These are phyloP conservation scores for Xylaria sp. DNA, from an alignment of 2,329 filamentous ascomycete species.

Conservation along the genomic window DNA sequence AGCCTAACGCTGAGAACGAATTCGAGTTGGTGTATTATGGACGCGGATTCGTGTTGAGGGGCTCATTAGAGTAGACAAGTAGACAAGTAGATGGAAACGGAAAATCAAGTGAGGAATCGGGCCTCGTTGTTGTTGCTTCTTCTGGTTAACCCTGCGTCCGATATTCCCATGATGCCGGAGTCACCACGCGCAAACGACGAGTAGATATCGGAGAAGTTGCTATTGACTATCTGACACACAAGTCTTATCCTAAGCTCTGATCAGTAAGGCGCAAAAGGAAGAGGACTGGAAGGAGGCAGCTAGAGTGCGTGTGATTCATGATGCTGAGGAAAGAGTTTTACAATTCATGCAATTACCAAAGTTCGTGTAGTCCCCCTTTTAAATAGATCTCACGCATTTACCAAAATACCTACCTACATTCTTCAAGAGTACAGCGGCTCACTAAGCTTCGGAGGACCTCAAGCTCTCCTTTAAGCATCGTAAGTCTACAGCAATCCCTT, in stretches of 20 bases:
- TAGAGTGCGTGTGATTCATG: background rate
- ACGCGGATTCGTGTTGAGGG: background rate
- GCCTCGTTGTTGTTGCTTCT: background rate
- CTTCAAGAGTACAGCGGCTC: no score
- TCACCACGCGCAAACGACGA: background rate
- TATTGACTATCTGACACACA: background rate
- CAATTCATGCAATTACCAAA: no score
- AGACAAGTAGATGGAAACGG: no score
- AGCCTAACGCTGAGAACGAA: background rate
- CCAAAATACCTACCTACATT: no score
- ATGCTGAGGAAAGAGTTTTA: background rate
- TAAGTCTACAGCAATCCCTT: no score
- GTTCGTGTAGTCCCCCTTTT: no score
- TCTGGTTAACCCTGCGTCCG: background rate
- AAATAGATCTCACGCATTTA: no score
- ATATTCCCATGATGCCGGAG: background rate
- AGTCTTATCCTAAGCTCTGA: background rate
- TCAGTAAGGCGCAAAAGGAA: background rate
- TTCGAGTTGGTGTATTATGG: background rate
- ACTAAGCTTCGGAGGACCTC: no score
- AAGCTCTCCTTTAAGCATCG: no score
- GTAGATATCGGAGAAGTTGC: background rate
- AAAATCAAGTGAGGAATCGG: no score
- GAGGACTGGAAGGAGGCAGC: background rate
- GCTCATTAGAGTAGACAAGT: no score